Conservation (phyloP, 257 asterid genomes). For the Datura wrightii region DNA sequence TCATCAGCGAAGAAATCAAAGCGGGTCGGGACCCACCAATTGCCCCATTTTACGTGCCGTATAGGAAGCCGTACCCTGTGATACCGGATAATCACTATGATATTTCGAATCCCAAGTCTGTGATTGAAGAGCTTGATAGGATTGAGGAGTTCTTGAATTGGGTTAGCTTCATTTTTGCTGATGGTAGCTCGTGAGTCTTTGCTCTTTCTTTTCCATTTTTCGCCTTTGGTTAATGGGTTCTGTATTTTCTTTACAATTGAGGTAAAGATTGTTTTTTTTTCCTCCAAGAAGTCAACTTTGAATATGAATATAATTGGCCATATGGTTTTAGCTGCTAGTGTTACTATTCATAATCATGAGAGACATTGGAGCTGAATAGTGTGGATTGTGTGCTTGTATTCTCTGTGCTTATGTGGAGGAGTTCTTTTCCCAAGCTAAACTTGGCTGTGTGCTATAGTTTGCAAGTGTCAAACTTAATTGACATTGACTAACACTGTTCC, state of each 20-base stretch:
- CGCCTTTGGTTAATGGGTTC: not conserved
- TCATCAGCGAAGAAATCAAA: conserved; percentile 47
- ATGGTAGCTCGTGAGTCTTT: conserved; percentile 86
- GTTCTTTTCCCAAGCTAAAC: conserved; percentile 3
- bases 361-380: not conserved
- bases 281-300: not conserved
- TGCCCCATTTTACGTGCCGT: conserved; percentile 93
- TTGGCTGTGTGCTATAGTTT: not conserved
- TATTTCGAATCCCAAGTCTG: conserved; percentile 63
- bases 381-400: conserved; percentile 13
- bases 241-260: not conserved
- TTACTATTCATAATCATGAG: not conserved
- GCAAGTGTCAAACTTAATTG: not conserved
- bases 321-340: not conserved
- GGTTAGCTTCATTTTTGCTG: conserved; percentile 88
- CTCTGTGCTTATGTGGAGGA: not conserved
- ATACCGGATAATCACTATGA: conserved; percentile 68
- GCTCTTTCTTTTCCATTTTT: not conserved
- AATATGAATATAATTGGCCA: not conserved
- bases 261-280: not conserved
- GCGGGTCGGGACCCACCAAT: conserved; percentile 82
- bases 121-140: conserved; percentile 95
- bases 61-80: conserved; percentile 78
- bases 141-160: conserved; percentile 95
- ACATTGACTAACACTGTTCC: not conserved